phyloP scores from a whole-genome alignment of 2,329 filamentous ascomycete species.

The Verticillium albo-atrum region DNA sequence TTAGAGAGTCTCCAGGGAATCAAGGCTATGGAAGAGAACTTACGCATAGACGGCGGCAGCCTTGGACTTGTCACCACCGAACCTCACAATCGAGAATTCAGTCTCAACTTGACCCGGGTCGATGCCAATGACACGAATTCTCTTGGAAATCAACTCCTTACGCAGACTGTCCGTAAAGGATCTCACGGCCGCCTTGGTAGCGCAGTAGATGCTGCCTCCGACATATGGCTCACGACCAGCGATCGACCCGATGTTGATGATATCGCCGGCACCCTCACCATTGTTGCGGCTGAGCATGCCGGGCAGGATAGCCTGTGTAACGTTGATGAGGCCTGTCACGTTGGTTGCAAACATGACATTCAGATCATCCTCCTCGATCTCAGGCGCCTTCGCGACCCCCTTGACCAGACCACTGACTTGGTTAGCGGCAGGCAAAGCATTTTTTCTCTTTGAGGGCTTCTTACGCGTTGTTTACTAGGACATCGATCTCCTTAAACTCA shows the following conservation, averaged over 20 bases:
- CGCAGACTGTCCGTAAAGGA: slow-evolving; percentile 79
- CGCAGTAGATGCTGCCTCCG: slow-evolving; percentile 88
- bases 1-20: slow-evolving; percentile 27
- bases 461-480: slow-evolving; percentile 87
- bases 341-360: slow-evolving; percentile 88
- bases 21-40: slow-evolving; percentile 23
- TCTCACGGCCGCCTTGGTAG: slow-evolving; percentile 83
- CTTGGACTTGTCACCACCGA: slow-evolving; percentile 83
- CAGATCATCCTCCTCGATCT: slow-evolving; percentile 79
- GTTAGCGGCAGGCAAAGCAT: background rate
- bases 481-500: slow-evolving; percentile 79
- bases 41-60: slow-evolving; percentile 86
- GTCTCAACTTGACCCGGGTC: slow-evolving; percentile 94
- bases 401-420: slow-evolving; percentile 73
- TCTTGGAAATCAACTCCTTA: slow-evolving; percentile 75
- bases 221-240: slow-evolving; percentile 81
- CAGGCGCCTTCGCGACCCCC: slow-evolving; percentile 78
- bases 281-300: slow-evolving; percentile 74
- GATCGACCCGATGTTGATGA: slow-evolving; percentile 92
- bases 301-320: slow-evolving; percentile 87
- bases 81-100: slow-evolving; percentile 87
- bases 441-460: background rate
- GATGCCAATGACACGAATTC: slow-evolving; percentile 80
- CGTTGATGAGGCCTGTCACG: slow-evolving; percentile 89
- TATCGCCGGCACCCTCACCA: slow-evolving; percentile 72